Evolutionary conservation across 208 protist species (phyloP).

Genomic region (Wallacemonas sp.): DNA sequence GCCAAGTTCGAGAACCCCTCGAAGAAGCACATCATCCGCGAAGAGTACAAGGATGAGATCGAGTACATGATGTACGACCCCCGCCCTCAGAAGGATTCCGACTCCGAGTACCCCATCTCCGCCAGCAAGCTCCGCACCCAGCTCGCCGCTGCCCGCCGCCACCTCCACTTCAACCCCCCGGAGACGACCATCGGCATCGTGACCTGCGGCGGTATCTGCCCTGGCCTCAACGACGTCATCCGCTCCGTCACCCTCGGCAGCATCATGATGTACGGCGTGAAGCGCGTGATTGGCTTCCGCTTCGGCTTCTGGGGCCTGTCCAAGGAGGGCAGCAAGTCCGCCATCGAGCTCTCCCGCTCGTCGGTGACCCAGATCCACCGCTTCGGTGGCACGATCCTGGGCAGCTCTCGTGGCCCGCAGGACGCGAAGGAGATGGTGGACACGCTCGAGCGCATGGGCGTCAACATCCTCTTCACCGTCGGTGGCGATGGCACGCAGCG

Average conservation of each 20-base stretch:
- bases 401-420: constrained; percentile 91
- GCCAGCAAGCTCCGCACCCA: constrained; percentile 66
- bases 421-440: constrained; percentile 90
- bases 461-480: constrained; percentile 94
- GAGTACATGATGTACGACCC: constrained; percentile 91
- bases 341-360: constrained; percentile 79
- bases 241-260: constrained; percentile 87
- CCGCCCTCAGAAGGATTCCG: constrained; percentile 52
- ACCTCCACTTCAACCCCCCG: constrained; percentile 89
- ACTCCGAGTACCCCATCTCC: constrained; percentile 68
- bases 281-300: constrained; percentile 90
- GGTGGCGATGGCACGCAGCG: constrained; percentile 95
- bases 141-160: constrained; percentile 76
- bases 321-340: constrained; percentile 83
- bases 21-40: constrained; percentile 74
- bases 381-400: constrained; percentile 92
- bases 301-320: constrained; percentile 93
- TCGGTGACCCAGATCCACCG: constrained; percentile 90
- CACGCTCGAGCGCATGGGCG: constrained; percentile 73
- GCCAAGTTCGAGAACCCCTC: constrained; percentile 76
- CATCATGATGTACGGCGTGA: constrained; percentile 85
- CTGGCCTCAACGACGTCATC: constrained; percentile 95
- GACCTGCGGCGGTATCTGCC: constrained; percentile 96
- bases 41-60: constrained; percentile 76
- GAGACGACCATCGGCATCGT: constrained; percentile 92